phyloP scores from a whole-genome alignment of 2,329 filamentous ascomycete genomes.

The Acarospora socialis region DNA sequence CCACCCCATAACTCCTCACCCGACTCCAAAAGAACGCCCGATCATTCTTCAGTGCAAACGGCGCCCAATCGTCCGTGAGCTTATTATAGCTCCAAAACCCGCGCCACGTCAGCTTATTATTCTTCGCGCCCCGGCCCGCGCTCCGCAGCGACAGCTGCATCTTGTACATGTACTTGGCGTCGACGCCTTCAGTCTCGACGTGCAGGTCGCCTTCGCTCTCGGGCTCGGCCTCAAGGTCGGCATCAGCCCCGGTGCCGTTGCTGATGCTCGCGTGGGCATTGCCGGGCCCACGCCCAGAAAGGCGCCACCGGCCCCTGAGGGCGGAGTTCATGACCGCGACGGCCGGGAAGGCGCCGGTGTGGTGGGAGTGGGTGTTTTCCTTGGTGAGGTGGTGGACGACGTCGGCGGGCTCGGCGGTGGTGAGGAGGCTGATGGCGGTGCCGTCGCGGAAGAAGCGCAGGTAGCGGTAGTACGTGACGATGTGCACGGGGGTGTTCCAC shows the following conservation, averaged over 20 bases:
- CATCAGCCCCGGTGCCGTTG: constrained; percentile 17
- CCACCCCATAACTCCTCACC: constrained; percentile 44
- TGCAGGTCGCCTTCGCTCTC: constrained; percentile 54
- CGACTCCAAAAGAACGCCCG: constrained; percentile 46
- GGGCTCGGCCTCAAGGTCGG: no score
- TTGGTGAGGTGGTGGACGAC: constrained; percentile 73
- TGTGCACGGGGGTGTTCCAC: constrained; percentile 75
- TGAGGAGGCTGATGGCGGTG: constrained; percentile 63
- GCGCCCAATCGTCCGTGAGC: constrained; percentile 78
- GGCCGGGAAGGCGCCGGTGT: constrained; percentile 27
- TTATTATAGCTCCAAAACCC: constrained; percentile 85
- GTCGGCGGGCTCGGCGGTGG: constrained; percentile 67
- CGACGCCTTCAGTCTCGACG: constrained; percentile 75
- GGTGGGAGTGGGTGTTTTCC: constrained; percentile 39
- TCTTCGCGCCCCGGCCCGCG: constrained; percentile 46
- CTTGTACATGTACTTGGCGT: constrained; percentile 65
- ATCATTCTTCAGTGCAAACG: constrained; percentile 56
- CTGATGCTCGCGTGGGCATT: constrained; percentile 12
- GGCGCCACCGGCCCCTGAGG: constrained; percentile 49
- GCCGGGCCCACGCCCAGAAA: constrained; percentile 36
- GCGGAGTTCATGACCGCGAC: constrained; percentile 54
- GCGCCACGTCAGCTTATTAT: constrained; percentile 80
- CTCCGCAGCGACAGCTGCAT: constrained; percentile 62
- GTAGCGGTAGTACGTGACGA: constrained; percentile 97
- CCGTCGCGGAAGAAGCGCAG: constrained; percentile 90